Evolutionary conservation across 352 stramenopile species (phyloP).

Genomic region (Globisporangium cylindrosporum): DNA sequence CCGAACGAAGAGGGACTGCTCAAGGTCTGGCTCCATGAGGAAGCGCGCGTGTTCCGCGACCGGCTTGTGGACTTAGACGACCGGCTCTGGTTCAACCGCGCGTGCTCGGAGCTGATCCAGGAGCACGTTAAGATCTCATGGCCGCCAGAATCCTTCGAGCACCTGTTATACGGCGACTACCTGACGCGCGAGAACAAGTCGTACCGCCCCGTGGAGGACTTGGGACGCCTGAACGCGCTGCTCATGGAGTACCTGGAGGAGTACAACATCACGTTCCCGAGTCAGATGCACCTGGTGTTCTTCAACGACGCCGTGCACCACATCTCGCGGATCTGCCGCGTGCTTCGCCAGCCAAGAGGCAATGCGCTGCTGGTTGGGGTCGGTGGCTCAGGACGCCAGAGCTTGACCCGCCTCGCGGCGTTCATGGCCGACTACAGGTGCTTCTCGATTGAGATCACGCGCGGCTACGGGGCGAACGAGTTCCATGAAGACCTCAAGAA

Average conservation of each 20-base stretch:
- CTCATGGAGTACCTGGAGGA: conserved; percentile 91
- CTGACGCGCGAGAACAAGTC: conserved; percentile 74
- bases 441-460: conserved; percentile 92
- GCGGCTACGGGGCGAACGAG: conserved; percentile 86
- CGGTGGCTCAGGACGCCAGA: conserved; percentile 88
- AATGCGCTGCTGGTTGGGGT: conserved; percentile 93
- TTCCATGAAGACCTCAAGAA: conserved; percentile 93
- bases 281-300: conserved; percentile 94
- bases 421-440: conserved; percentile 93
- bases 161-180: conserved; percentile 91
- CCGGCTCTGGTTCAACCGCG: conserved; percentile 83
- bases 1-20: conserved; percentile 69
- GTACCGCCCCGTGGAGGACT: conserved; percentile 70
- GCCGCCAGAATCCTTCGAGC: conserved; percentile 63
- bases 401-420: conserved; percentile 84
- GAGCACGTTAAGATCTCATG: conserved; percentile 63
- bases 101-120: conserved; percentile 71
- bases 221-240: conserved; percentile 68
- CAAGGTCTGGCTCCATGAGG: conserved; percentile 91
- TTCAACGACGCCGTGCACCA: conserved; percentile 95
- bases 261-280: conserved; percentile 93
- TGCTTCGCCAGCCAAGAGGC: conserved; percentile 89
- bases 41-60: conserved; percentile 91
- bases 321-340: conserved; percentile 90
- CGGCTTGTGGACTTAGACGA: conserved; percentile 87